Base-by-base conservation (phyloP, 2,329 filamentous ascomycete species). In the Cladosporium oxysporum region DNA sequence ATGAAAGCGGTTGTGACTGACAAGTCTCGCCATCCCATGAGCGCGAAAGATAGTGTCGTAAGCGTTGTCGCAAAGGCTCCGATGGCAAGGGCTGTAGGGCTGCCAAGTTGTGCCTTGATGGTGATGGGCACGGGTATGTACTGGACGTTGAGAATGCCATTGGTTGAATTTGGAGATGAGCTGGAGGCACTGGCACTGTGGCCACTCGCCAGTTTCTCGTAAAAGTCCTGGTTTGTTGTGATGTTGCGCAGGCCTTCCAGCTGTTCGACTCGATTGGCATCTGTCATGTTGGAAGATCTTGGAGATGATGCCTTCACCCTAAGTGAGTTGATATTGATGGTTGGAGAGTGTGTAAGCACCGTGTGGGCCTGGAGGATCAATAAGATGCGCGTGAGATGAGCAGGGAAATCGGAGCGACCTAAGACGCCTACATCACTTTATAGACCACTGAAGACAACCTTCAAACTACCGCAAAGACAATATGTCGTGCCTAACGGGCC, bases 1-100 rank as follows among this genome's bases (percentile, higher is more conserved):
- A 87, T 79, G 68, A 82, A 86, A 1, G 83, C 82, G 62, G 85
- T 86, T 1, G 78, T 80, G 1, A 78, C 81, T 0, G 79, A 81
- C 0, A 87, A 79, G 10, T 82, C 83, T 44, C 85, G 78, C 76
- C 79, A 86, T 71, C 84, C 84, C 83, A 86, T 86, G 58, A 86
- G 72, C n/a, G 80, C 80, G 0, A 85, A 74, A 0, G 83, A 85
- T 0, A 87, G 74, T 0, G 84, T 85, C 0, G 83, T 85, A 18
- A 87, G 70, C 0, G 84, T 86, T 1, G 83, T 86, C 0, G 82
- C 80, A 68, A 87, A 86, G 3, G 81, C 83, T 0, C 83, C 83
- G 35, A 85, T 81, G 0, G 82, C 82, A 0, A 85, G 73, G 0
- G 82, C 81, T 11, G 82, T 83, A 79, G 72, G 72, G 66, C 68